These are phyloP conservation scores for Malus hybrid DNA, from an alignment of 331 rosid species.

Conservation along the genomic window DNA sequence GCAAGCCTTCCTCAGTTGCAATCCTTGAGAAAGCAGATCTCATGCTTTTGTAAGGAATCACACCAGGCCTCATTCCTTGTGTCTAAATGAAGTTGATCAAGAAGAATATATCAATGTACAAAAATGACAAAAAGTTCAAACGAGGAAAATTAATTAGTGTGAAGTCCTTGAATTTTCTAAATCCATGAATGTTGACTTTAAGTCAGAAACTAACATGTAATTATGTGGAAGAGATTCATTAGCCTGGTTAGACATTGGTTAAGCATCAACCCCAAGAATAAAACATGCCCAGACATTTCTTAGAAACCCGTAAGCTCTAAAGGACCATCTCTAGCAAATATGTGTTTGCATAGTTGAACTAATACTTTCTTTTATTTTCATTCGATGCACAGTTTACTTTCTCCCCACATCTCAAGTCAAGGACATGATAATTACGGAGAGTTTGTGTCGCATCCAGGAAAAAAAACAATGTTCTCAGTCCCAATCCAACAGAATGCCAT, in stretches of 20 bases:
- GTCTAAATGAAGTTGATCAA: conserved; percentile 37
- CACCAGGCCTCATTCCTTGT: conserved; percentile 85
- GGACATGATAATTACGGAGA: neutral
- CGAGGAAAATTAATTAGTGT: neutral
- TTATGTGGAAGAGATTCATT: neutral
- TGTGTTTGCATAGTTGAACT: neutral
- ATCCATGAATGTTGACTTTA: neutral
- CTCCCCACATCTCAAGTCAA: neutral
- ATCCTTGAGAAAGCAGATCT: conserved; percentile 83
- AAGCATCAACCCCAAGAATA: neutral
- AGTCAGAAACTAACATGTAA: neutral
- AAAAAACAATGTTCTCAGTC: neutral
- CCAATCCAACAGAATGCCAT: no score
- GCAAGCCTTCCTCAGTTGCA: conserved; percentile 74
- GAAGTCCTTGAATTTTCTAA: neutral
- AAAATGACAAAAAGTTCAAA: neutral
- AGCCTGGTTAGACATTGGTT: neutral
- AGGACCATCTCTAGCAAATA: neutral
- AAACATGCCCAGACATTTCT: neutral
- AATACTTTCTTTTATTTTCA: neutral
- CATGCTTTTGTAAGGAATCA: conserved; percentile 80
- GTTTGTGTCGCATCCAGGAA: neutral
- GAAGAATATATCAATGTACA: conserved; percentile 15
- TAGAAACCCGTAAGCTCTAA: neutral
- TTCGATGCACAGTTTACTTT: neutral